Evolutionary conservation across 192 early-diverging fungal genomes (phyloP), one percentile per base, ranked within the genome.

Genomic region (Coemansia reversa): DNA sequence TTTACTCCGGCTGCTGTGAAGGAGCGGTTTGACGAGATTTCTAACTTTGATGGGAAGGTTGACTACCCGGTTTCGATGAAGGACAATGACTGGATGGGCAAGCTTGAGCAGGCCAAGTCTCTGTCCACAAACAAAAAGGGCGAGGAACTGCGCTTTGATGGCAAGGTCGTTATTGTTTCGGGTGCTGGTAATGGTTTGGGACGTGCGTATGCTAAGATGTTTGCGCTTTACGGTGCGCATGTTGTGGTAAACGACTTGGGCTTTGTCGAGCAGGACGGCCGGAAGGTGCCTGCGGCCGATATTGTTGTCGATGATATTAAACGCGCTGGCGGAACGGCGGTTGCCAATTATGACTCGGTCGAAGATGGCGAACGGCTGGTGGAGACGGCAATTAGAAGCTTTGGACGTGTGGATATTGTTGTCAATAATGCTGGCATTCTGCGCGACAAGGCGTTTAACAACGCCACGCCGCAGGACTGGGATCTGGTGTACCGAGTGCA

Each of bases 361-460:
- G 95, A 96, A 71, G 90, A 96, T n/a, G 96, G 96, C 52, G 95
- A 98, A 7, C 89, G 90, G 76, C 76, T 98, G 9, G 87, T 98
- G 29, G 90, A 92, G 42, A 95, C 96, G 6, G 96, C 95, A 6
- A 83, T 98, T 62, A 85, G 91, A 70, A 87, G 87, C 18, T 92
- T 89, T 82, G 90, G 90, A 7, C 87, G 89, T 9, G 65, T 92
- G 55, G 90, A 92, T 62, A 79, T 98, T 61, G 63, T 98, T 23
- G 86, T 98, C 67, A 98, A 98, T 87, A 98, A 98, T 67, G 96
- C 96, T 20, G 96, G 96, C 63, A 97, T 98, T 56, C 83, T 98
- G 57, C 88, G 95, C 64, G 96, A 98, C 83, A 94, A 91, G 75
- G 94, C 94, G 6, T 97, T 98, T 76, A 84, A 81, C 52, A 83